Conservation (phyloP, 345 rosid genomes). For the Corymbia maculata region DNA sequence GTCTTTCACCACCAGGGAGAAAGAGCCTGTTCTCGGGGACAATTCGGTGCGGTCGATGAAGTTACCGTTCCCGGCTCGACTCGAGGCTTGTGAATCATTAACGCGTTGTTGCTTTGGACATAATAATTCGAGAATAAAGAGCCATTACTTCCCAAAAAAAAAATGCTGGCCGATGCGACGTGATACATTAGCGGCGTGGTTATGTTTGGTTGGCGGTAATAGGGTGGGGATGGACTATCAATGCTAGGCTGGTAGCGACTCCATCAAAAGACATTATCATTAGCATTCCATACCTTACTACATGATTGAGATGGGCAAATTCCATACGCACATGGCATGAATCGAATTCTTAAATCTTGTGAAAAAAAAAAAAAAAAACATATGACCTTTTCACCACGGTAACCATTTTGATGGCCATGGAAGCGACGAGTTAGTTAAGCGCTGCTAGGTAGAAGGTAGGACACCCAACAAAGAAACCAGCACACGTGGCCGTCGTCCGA, state of each 20-base stretch:
- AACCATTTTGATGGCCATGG: background rate
- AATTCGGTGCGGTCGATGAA: background rate
- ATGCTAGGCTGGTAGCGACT: background rate
- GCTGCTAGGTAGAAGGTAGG: background rate
- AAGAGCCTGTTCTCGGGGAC: background rate
- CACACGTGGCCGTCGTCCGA: background rate
- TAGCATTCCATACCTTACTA: background rate
- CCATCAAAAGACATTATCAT: accelerated
- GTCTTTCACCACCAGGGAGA: background rate
- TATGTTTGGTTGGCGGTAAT: background rate
- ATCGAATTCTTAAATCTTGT: background rate
- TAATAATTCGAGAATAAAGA: background rate
- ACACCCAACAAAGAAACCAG: background rate
- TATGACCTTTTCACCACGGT: background rate
- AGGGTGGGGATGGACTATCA: background rate
- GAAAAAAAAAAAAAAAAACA: too few relatives aligned
- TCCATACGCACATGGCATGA: background rate
- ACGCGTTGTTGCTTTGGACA: background rate
- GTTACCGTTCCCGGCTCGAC: background rate
- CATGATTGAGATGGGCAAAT: background rate
- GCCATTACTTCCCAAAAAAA: background rate
- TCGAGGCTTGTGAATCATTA: accelerated
- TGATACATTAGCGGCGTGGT: background rate
- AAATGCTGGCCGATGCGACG: background rate
- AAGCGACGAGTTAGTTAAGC: background rate